Percentiles rank a stretch among this genome's conserved stretches.
phyloP scores from a whole-genome alignment of 306 rosid species.

The cucumber (Cucumis sativus) region DNA sequence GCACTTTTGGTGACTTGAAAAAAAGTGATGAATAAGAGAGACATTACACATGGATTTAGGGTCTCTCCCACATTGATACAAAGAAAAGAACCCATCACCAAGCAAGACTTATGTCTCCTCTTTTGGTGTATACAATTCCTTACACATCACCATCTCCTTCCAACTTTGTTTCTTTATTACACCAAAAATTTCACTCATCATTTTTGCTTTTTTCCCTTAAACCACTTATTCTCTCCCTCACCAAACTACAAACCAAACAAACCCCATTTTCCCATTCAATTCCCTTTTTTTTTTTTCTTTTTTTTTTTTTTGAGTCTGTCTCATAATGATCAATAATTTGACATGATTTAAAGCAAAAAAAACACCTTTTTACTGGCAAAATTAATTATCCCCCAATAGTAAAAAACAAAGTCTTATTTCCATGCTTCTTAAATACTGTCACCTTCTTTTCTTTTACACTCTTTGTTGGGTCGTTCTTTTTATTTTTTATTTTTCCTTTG shows the following conservation, averaged over 20 bases:
- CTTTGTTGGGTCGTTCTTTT: too few species aligned
- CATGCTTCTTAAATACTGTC: neutral
- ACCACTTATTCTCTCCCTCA: neutral
- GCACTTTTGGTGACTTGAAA: neutral
- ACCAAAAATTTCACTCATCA: neutral
- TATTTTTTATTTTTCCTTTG: too few species aligned
- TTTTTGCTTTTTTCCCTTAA: neutral
- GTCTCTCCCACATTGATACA: neutral
- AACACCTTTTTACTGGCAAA: neutral
- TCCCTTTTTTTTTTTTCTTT: too few species aligned
- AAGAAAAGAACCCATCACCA: neutral
- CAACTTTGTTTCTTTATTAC: conserved; percentile 4
- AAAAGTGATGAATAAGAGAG: neutral
- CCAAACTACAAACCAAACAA: neutral
- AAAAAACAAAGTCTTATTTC: neutral
- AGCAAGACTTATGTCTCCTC: neutral
- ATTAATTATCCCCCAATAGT: neutral
- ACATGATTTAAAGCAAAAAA: neutral
- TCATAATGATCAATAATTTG: neutral
- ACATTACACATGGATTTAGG: conserved; percentile 1
- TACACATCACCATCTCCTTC: conserved; percentile 7
- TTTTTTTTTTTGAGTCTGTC: neutral
- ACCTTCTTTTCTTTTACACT: too few species aligned
- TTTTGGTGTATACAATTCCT: conserved; percentile 1
- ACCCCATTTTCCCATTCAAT: neutral